Base-by-base conservation (phyloP, 73 alveolate species). In the Tetrahymena borealis region DNA sequence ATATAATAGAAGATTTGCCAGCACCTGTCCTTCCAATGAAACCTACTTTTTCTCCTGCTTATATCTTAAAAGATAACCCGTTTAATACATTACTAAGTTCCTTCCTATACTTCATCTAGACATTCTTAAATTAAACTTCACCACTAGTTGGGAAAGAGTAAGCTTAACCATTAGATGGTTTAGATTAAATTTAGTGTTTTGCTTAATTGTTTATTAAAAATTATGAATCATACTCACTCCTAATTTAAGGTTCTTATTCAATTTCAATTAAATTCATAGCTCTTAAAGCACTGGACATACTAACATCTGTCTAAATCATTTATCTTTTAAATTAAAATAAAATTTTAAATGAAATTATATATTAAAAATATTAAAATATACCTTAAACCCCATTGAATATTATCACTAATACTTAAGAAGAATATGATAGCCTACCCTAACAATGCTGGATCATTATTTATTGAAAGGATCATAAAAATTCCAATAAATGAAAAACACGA, bases 11-110 rank as follows among this genome's bases (percentile, higher is more conserved):
- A 78, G 99, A 96, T 94, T 98, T 98, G 18, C 99, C 99, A 40
- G 99, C 96, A 0, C 99, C 99, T 11, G 99, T 98, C 94, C 99
- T 96, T n/a, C 99, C 99, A 0, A 97, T 98, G 35, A 98, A 94
- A 18, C 99, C 99, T 12, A 98, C 91, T 91, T 98, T 97, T 90
- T 97, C 97, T 16, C 98, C 98, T 38, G 95, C 94, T n/a, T 96
- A 78, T 32, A 98, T 95, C 18, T 91, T 90, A 33, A 98, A 98
- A 79, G 97, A 91, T 12, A 98, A 85, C 77, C 97, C 95, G 60
- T 91, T 94, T 33, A 98, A 40, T 9, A 91, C 97, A 3, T 78
- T 90, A 0, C 78, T 91, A 13, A 91, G 39, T 16, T 90, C 94
- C 13, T 91, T 38, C 36, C 95, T 90, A 90, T 95, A 95, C 38